Base-by-base conservation (phyloP, 2,329 filamentous ascomycete genomes). In the Chaetomium olivaceum region DNA sequence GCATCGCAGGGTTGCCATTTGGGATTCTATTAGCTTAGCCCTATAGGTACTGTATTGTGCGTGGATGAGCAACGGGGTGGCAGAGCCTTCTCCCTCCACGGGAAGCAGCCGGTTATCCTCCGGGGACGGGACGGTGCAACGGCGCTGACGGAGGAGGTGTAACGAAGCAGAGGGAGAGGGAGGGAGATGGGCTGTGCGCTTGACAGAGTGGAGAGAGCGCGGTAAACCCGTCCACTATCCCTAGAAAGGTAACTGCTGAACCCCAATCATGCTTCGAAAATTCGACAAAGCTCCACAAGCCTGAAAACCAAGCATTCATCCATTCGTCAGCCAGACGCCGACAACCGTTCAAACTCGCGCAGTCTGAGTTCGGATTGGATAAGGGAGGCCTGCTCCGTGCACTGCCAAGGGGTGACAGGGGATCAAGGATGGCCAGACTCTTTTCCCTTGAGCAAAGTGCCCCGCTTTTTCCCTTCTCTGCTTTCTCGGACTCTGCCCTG, bases 101-200 rank as follows among this genome's bases (percentile, higher is more conserved):
- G 52, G 25, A n/a, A 12, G 11, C 14, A 36, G 55, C 55, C 33
- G 55, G 55, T 33, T 25, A 21, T 27, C 55, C 33, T 43, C 33
- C 33, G 33, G 21, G 7, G 36, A 12, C 23, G 33, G 21, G 5
- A 33, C n/a, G 31, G n/a, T 58, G 55, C 33, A 58, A 58, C 21
- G 14, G 25, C 31, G 52, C 52, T 36, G 55, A 43, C 16, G 16
- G 31, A 46, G 33, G 12, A 16, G 55, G 55, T 43, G 55, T 58
- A 27, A 58, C 55, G n/a, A 57, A n/a, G 7, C 4, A 58, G 8
- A 58, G 39, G 16, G 21, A 48, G 16, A 58, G 39, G 23, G 36
- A 46, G 56, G 39, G 56, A 36, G 27, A 33, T 33, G 48, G 60
- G 51, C 51, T 54, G 60, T 62, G 60, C 60, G 60, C 60, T 62